Base-by-base conservation (phyloP, 192 early-diverging fungal genomes). In the Backusella australiensis region DNA sequence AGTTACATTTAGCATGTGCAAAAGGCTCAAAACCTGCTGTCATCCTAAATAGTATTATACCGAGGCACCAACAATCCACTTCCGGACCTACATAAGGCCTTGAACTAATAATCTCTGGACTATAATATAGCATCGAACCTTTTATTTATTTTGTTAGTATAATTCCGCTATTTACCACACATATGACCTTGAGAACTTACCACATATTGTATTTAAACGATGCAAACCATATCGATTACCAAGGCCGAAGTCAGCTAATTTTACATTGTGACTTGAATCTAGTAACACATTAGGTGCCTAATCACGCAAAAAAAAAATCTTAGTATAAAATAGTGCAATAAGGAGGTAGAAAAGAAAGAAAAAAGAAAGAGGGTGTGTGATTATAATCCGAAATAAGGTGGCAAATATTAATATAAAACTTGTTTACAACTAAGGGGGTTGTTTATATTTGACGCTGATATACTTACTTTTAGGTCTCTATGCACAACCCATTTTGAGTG, bases 51-150 rank as follows among this genome's bases (percentile, higher is more conserved):
- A 98, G 81, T 19, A 95, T 85, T 0, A 98, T 93, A 12, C 97
- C 97, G 19, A 97, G 79, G 52, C 94, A 96, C 97, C 97, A 98
- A 42, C 93, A 91, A 75, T 98, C 97, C 26, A 98, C 90, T 69
- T 98, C 97, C 9, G 97, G 95, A 4, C 97, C 97, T 67, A 84
- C 82, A 80, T 98, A 98, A 32, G 90, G 92, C 42, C 93, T 91
- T 53, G 94, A 94, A 69, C 94, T 86, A 63, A 97, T 90, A 81
- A 98, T 95, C 86, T 98, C 97, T 53, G 93, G 93, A 36, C 90
- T 89, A 42, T 92, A 91, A 78, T 96, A 98, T 19, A 95, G 92
- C 36, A 97, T 85, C 39, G 94, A 95, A 6, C 91, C 91, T 81
- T 82, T 82, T 56, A 83, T 49, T 21, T 67, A 41, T 41, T 29